Conservation (phyloP, 768 basidiomycete genomes). For the Tylopilus vinaceipallidus region DNA sequence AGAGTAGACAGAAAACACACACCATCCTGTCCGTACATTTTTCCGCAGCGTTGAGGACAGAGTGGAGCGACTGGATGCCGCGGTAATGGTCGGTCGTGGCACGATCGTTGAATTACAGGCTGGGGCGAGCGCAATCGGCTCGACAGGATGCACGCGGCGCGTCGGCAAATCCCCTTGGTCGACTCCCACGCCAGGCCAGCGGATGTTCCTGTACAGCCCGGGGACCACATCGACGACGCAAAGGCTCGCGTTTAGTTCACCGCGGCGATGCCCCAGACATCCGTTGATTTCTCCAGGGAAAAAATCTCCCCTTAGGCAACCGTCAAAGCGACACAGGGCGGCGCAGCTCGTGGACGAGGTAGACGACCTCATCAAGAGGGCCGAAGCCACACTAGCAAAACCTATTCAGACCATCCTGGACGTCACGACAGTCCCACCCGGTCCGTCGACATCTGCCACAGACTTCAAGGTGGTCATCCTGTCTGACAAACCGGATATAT, state of each 20-base stretch:
- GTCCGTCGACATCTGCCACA: conserved; percentile 2
- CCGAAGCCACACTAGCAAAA: conserved; percentile 68
- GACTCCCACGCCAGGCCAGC: no score
- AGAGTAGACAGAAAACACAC: no score
- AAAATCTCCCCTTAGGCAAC: conserved; percentile 24
- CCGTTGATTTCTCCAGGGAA: conserved; percentile 38
- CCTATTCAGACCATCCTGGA: conserved; percentile 29
- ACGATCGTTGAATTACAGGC: no score
- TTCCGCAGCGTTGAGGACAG: no score
- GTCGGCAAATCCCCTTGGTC: no score
- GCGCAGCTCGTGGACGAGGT: conserved; percentile 61
- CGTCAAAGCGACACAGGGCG: conserved; percentile 42
- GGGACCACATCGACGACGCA: conserved; percentile 38
- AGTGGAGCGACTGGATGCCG: no score
- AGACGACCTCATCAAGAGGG: conserved; percentile 63
- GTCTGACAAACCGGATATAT: conserved; percentile 42
- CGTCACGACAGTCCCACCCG: conserved; percentile 13
- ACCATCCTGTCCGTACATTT: no score
- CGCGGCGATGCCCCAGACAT: conserved; percentile 48
- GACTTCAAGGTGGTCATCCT: conserved; percentile 27
- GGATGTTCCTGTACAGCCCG: no score
- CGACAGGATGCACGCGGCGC: no score
- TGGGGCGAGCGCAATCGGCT: no score
- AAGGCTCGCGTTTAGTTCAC: conserved; percentile 44
- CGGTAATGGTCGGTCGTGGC: no score